Percentiles rank a stretch among this genome's conserved stretches.
phyloP scores from a whole-genome alignment of 345 rosid species.

The Camelina neglecta region DNA sequence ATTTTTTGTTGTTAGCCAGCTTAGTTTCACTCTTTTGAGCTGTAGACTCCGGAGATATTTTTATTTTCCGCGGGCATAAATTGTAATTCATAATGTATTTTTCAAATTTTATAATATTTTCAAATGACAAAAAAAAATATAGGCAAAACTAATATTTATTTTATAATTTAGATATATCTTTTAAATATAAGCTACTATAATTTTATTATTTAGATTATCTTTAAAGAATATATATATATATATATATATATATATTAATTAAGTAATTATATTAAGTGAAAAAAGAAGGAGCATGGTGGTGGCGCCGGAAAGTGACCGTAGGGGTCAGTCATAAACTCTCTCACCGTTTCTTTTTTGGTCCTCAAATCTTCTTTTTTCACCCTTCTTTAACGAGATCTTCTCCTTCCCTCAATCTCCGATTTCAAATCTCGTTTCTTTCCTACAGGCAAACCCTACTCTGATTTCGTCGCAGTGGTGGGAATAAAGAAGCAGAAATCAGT shows the following conservation, averaged over 20 bases:
- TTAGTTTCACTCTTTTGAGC: too few relatives aligned
- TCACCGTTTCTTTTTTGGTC: slow-evolving; percentile 5
- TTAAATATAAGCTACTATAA: too few relatives aligned
- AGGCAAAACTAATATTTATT: too few relatives aligned
- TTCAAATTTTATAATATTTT: too few relatives aligned
- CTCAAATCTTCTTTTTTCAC: neutral
- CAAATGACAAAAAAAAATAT: too few relatives aligned
- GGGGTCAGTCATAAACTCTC: slow-evolving; percentile 23
- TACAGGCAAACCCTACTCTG: neutral
- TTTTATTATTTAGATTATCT: neutral
- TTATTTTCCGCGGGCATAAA: too few relatives aligned
- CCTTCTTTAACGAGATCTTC: neutral
- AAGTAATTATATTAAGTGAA: neutral
- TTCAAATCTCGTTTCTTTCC: slow-evolving; percentile 4
- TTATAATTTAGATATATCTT: too few relatives aligned
- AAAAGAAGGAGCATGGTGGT: slow-evolving; percentile 3
- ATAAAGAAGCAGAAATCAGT: neutral
- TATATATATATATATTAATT: too few relatives aligned
- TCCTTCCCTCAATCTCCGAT: neutral
- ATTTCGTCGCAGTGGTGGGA: neutral
- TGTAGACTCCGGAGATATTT: too few relatives aligned
- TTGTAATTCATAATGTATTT: too few relatives aligned
- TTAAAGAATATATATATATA: neutral
- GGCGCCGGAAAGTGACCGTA: slow-evolving; percentile 32
- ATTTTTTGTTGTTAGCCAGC: too few relatives aligned